Evolutionary conservation across 805 yeast species (phyloP), one percentile per base, ranked within the genome.

Genomic region (Cyberlindnera euphorbiiphila): DNA sequence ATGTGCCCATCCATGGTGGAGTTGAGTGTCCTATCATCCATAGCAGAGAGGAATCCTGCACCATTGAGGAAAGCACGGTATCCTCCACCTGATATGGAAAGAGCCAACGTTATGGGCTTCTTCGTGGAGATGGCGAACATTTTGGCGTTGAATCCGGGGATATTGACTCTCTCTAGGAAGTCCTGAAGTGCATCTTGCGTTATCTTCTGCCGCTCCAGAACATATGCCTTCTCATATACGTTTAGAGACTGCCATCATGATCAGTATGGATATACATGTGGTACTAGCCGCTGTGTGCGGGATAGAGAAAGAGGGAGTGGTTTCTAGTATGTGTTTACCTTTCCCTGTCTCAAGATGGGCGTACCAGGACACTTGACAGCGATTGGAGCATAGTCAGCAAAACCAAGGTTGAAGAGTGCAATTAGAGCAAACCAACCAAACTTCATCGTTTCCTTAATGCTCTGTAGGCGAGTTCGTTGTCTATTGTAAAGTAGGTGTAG

Each of bases 31-130:
- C 94, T 67, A 52, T 78, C 76, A 57, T 87, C 96, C 42, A 85
- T 61, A 1, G 91, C 95, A 1, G 89, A 67, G 15, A 87, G 62
- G 56, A 79, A 77, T 24, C 96, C 96, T 11, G 95, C 95, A 2
- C 95, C 95, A 40, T 71, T 63, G 30, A 87, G 62, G 86, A 87
- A 85, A 23, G 96, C 94, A 44, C 96, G 72, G 59, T 85, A 87
- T 4, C 96, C 96, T 55, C 96, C 96, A 30, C 96, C 96, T 12
- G 85, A 71, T 48, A 80, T 77, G 6, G 87, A 80, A 20, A 74
- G 47, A 4, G 77, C 88, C 29, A 82, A 64, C 33, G 69, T 66
- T 13, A 51, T 51, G 2, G 66, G 69, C 25, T 42, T 49, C 21
- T 32, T 30, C 13, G 41, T 34, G 6, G 45, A 41, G n/a, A 40